Evolutionary conservation across 306 rosid genomes (phyloP).

Genomic region (Lithocarpus polystachyus): DNA sequence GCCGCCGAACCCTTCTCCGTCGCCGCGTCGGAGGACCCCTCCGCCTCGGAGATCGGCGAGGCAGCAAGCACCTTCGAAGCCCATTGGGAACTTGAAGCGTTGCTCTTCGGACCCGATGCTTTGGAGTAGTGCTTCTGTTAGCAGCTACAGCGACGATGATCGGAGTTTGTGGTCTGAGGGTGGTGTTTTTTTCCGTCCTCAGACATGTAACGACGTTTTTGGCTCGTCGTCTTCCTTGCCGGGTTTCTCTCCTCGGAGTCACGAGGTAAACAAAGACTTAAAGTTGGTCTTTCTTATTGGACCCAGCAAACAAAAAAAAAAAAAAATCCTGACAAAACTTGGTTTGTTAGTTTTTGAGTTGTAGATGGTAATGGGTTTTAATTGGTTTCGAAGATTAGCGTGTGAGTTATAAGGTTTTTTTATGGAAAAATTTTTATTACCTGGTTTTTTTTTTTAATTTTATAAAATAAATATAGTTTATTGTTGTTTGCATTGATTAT

Average conservation of each 20-base stretch:
- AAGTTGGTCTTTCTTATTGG: neutral
- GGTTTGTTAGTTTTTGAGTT: neutral
- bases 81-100: conserved; percentile 42
- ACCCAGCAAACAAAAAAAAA: neutral
- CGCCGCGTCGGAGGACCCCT: conserved; percentile 24
- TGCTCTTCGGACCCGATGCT: conserved; percentile 61
- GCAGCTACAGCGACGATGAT: conserved; percentile 15
- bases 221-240: conserved; percentile 54
- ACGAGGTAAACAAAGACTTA: conserved; percentile 17
- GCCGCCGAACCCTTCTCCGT: conserved; percentile 48
- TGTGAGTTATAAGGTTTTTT: too few relatives aligned
- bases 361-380: neutral
- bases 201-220: conserved; percentile 40
- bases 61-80: conserved; percentile 38
- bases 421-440: neutral
- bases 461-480: too few relatives aligned
- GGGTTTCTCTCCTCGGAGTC: conserved; percentile 34
- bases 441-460: neutral
- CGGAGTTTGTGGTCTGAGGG: conserved; percentile 6
- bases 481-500: too few relatives aligned
- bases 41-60: conserved; percentile 22
- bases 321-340: neutral
- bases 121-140: neutral
- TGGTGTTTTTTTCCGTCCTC: conserved; percentile 41
- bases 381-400: neutral